Conservation (phyloP, 2,329 filamentous ascomycete genomes). For the Fusarium nisikadoi region DNA sequence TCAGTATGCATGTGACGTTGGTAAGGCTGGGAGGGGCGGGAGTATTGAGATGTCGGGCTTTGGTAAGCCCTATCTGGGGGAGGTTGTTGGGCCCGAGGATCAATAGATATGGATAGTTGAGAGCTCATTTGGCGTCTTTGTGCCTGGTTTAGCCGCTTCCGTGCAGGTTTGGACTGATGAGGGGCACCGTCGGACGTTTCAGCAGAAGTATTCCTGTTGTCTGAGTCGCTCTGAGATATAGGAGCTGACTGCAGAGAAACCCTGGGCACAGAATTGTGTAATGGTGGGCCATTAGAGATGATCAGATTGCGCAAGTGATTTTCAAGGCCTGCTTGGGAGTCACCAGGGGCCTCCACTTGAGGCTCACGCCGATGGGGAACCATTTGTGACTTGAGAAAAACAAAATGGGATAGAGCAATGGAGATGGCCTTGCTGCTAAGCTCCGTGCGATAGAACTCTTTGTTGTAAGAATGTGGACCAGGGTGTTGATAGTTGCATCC, state of each 20-base stretch:
- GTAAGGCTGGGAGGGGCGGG: slow-evolving; percentile 38
- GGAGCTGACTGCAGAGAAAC: slow-evolving; percentile 2
- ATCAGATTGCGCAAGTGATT: slow-evolving; percentile 69
- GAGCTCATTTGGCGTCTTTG: slow-evolving; percentile 71
- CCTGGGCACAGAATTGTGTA: slow-evolving; percentile 12
- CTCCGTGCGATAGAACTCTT: not conserved
- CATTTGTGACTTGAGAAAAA: slow-evolving; percentile 3
- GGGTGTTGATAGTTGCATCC: slow-evolving; percentile 15
- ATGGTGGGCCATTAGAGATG: slow-evolving; percentile 59
- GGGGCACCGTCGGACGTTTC: slow-evolving; percentile 10
- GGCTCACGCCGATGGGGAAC: slow-evolving; percentile 13
- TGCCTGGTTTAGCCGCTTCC: slow-evolving; percentile 70
- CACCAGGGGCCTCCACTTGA: not conserved
- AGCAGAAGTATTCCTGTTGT: not conserved
- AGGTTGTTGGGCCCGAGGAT: slow-evolving; percentile 54
- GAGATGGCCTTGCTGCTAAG: not conserved
- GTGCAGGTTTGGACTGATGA: slow-evolving; percentile 46
- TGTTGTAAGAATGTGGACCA: slow-evolving; percentile 15
- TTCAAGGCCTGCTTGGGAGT: slow-evolving; percentile 56
- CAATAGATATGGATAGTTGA: slow-evolving; percentile 66
- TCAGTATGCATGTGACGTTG: slow-evolving; percentile 40
- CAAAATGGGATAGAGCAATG: not conserved
- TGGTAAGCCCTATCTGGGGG: slow-evolving; percentile 46
- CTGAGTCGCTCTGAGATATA: not conserved
- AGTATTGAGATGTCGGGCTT: slow-evolving; percentile 45